Evolutionary conservation across 805 yeast genomes (phyloP).

Genomic region (Diddensiella santjacobensis): DNA sequence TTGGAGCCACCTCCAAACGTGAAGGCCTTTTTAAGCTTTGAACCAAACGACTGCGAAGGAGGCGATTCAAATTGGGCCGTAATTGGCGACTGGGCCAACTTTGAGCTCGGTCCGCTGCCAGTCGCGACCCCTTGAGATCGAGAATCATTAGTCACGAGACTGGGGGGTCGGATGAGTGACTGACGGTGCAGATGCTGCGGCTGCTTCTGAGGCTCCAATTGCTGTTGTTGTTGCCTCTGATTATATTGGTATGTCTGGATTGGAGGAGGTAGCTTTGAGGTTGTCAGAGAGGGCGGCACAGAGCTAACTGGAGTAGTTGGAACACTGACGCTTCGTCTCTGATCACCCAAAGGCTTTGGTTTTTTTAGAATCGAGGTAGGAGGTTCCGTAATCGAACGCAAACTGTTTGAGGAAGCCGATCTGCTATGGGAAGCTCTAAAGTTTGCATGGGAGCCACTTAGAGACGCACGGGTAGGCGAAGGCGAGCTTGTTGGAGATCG

Average conservation of each 20-base stretch:
- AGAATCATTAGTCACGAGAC: not conserved
- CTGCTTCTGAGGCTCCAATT: not conserved
- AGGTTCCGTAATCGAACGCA: slow-evolving; percentile 2
- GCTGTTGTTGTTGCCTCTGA: slow-evolving; percentile 2
- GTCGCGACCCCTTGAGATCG: not conserved
- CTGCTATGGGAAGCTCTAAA: not conserved
- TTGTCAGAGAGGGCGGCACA: not conserved
- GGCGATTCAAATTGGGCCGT: not conserved
- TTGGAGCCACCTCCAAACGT: slow-evolving; percentile 17
- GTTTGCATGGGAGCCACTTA: not conserved
- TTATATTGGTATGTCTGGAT: too few relatives aligned
- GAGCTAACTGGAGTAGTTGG: slow-evolving; percentile 1
- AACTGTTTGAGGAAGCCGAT: slow-evolving; percentile 2
- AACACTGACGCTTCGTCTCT: slow-evolving; percentile 1
- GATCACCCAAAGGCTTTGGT: slow-evolving; percentile 2
- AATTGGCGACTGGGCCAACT: slow-evolving; percentile 1
- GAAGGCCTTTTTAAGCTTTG: slow-evolving; percentile 21
- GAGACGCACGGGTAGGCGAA: slow-evolving; percentile 8
- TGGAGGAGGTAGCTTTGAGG: not conserved
- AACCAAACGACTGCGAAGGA: slow-evolving; percentile 13
- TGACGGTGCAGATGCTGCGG: not conserved
- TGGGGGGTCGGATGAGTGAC: not conserved
- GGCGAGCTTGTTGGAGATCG: slow-evolving; percentile 11
- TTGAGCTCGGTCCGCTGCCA: not conserved
- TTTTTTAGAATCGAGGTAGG: slow-evolving; percentile 10